Base-by-base conservation (phyloP, 805 yeast genomes). In the Saccharomycopsis fodiens region DNA sequence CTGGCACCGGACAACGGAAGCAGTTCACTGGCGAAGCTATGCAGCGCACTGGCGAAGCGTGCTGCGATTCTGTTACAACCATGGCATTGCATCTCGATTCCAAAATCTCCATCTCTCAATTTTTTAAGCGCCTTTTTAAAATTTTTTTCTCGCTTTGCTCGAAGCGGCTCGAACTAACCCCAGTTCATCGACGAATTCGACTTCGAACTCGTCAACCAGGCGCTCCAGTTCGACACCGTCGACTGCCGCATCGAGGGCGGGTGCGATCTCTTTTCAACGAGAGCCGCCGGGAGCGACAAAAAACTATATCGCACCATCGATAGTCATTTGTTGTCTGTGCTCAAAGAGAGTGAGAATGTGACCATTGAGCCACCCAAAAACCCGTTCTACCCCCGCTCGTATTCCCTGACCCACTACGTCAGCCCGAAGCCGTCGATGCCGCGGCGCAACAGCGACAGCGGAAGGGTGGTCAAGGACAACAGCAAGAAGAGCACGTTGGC, bases 101-200 rank as follows among this genome's bases (percentile, higher is more conserved):
- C n/a, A n/a, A n/a, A n/a, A n/a, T n/a, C n/a, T n/a, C n/a, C n/a
- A n/a, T n/a, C n/a, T n/a, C n/a, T n/a, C n/a, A n/a, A n/a, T n/a
- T n/a, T n/a, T n/a, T n/a, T n/a, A n/a, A n/a, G n/a, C n/a, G n/a
- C n/a, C n/a, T n/a, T n/a, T n/a, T n/a, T n/a, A n/a, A n/a, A n/a
- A n/a, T n/a, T n/a, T n/a, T n/a, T n/a, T n/a, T n/a, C n/a, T n/a
- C n/a, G n/a, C n/a, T n/a, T n/a, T n/a, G n/a, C n/a, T n/a, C n/a
- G n/a, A n/a, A n/a, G n/a, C n/a, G n/a, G n/a, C n/a, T n/a, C n/a
- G n/a, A n/a, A n/a, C n/a, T n/a, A n/a, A n/a, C n/a, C n/a, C n/a
- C n/a, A n/a, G 91, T 93, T 86, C 65, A 82, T 93, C 49, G 97
- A 93, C 61, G 93, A 84, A 58, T 82, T 87, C 34, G 96, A 89